phyloP scores from a whole-genome alignment of 2,329 filamentous ascomycete genomes.

The Pseudogymnoascus sp. region DNA sequence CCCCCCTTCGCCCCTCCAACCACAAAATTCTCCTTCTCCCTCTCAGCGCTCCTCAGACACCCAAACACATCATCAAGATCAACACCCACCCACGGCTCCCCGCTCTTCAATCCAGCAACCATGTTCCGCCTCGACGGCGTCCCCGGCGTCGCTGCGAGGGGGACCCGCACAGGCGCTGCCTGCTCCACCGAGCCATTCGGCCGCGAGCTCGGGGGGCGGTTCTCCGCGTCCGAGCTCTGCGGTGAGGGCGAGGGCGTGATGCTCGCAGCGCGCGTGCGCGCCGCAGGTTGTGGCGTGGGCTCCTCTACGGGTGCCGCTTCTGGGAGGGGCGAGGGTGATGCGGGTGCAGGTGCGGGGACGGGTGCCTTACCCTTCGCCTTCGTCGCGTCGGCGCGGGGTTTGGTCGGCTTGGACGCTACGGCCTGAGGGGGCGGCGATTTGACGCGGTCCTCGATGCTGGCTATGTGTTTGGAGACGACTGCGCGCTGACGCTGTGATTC shows the following conservation, averaged over 20 bases:
- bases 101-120: slow-evolving; percentile 47
- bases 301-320: not conserved
- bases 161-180: slow-evolving; percentile 39
- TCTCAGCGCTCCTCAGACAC: slow-evolving; percentile 32
- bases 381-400: slow-evolving; percentile 12
- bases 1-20: slow-evolving; percentile 42
- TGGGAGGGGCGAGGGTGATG: not conserved
- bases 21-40: slow-evolving; percentile 34
- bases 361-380: slow-evolving; percentile 19
- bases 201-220: slow-evolving; percentile 62
- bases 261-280: slow-evolving; percentile 40
- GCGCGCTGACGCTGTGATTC: not conserved
- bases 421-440: not conserved
- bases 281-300: slow-evolving; percentile 31
- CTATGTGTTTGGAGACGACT: not conserved
- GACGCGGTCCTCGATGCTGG: not conserved
- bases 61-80: slow-evolving; percentile 66
- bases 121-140: slow-evolving; percentile 52
- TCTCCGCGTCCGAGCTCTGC: slow-evolving; percentile 73
- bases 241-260: slow-evolving; percentile 58
- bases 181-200: slow-evolving; percentile 29
- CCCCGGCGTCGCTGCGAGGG: slow-evolving; percentile 40
- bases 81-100: slow-evolving; percentile 59
- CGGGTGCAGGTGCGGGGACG: not conserved
- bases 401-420: not conserved